Percentiles rank a stretch among this genome's conserved stretches.
These are phyloP conservation scores for Suillus clintonianus DNA, from an alignment of 768 basidiomycete genomes.

Conservation along the genomic window DNA sequence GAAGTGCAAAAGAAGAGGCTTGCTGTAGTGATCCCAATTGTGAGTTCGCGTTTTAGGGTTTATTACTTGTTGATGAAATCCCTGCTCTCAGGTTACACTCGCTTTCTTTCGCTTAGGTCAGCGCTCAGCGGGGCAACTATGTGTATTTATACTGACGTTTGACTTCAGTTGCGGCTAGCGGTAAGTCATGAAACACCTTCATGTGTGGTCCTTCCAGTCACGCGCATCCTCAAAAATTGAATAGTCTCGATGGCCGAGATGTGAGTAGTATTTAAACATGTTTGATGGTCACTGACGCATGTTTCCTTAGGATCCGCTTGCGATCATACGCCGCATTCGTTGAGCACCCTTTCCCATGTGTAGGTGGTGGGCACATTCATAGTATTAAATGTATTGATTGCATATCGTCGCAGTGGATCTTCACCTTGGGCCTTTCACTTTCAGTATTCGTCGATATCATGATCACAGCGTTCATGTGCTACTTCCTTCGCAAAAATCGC, in stretches of 20 bases:
- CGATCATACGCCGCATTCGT: conserved; percentile 10
- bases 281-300: background rate
- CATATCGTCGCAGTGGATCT: conserved; percentile 37
- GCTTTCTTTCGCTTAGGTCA: conserved; percentile 20
- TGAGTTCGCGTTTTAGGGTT: background rate
- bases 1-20: conserved; percentile 15
- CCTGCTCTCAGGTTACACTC: conserved; percentile 10
- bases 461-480: conserved; percentile 44
- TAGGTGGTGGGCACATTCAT: conserved; percentile 4
- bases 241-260: conserved; percentile 21
- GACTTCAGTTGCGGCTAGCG: conserved; percentile 17
- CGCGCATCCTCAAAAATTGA: conserved; percentile 12
- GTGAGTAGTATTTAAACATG: conserved; percentile 9
- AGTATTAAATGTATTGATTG: conserved; percentile 9
- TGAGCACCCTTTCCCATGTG: conserved; percentile 12
- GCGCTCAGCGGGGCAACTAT: background rate
- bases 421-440: conserved; percentile 47
- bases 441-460: conserved; percentile 48
- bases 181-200: conserved; percentile 5
- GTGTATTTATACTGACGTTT: background rate
- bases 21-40: conserved; percentile 15
- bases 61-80: background rate
- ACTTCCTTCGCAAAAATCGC: conserved; percentile 40
- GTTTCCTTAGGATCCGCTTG: conserved; percentile 15
- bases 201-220: conserved; percentile 12